These are phyloP conservation scores for Phytophthora constricta DNA, from an alignment of 352 stramenopile genomes.

Conservation along the genomic window DNA sequence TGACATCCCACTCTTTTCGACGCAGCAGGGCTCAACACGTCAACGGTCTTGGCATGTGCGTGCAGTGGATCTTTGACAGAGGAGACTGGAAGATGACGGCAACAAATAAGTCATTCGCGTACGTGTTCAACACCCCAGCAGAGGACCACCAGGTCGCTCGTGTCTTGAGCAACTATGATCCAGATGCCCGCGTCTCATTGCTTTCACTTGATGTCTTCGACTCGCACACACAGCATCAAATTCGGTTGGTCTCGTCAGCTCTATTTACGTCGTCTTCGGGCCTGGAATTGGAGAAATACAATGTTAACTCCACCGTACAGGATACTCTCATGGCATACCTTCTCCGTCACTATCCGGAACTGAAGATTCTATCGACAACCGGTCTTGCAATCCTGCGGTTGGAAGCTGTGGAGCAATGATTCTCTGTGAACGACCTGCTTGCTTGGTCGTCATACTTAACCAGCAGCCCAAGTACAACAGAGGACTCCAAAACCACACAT, in stretches of 20 bases:
- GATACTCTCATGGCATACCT: constrained; percentile 17
- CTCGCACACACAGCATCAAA: constrained; percentile 9
- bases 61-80: too few species aligned
- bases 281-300: constrained; percentile 7
- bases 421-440: constrained; percentile 11
- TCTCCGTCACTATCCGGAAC: constrained; percentile 12
- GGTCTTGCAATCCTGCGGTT: not conserved
- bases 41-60: too few species aligned
- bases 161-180: constrained; percentile 13
- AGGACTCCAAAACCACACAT: not conserved
- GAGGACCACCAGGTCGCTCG: too few species aligned
- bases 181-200: not conserved
- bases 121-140: too few species aligned
- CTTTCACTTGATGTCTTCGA: constrained; percentile 3
- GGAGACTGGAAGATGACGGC: too few species aligned
- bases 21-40: constrained; percentile 16
- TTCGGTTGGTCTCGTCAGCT: not conserved
- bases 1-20: constrained; percentile 31
- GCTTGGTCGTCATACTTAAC: constrained; percentile 11
- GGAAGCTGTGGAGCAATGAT: not conserved
- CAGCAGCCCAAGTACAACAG: not conserved
- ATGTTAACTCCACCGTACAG: constrained; percentile 8
- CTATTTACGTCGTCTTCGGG: constrained; percentile 2
- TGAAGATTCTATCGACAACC: not conserved
- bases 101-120: too few species aligned